Evolutionary conservation across 305 asterid genomes (phyloP).

Genomic region (Ilex paraguariensis): DNA sequence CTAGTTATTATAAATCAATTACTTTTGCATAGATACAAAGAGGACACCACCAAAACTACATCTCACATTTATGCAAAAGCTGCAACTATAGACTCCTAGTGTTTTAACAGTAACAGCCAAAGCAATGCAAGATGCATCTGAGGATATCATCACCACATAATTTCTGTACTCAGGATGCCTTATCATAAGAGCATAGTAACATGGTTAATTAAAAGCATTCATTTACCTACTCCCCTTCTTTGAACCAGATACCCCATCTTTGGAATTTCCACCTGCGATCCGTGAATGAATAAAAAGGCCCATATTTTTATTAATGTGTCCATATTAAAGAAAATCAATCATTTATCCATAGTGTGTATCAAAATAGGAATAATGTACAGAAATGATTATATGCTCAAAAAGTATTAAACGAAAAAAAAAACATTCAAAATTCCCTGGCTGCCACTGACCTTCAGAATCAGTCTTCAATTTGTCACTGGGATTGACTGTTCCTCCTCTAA

Average conservation of each 20-base stretch:
- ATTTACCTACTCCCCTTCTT: conserved; percentile 99
- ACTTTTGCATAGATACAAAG: too few species aligned
- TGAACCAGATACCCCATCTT: conserved; percentile 99
- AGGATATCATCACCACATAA: conserved; percentile 30
- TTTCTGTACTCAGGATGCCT: conserved; percentile 39
- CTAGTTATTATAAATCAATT: too few species aligned
- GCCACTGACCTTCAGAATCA: conserved; percentile 65
- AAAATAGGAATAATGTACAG: background rate
- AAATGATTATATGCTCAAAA: too few species aligned
- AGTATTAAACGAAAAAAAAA: background rate
- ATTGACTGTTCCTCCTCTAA: conserved; percentile 82
- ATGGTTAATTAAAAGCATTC: conserved; percentile 78
- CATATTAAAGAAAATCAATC: conserved; percentile 53
- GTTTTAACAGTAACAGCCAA: conserved; percentile 22
- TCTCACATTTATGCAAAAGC: background rate
- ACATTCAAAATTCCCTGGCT: background rate
- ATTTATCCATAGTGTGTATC: conserved; percentile 40
- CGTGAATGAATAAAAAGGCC: conserved; percentile 95
- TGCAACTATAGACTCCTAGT: conserved; percentile 8
- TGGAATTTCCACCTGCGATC: conserved; percentile 99
- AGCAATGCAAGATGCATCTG: conserved; percentile 31
- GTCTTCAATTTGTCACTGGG: conserved; percentile 64
- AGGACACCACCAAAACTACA: too few species aligned
- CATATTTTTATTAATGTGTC: conserved; percentile 79
- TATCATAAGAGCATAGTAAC: conserved; percentile 45